Conservation (phyloP, 495 filamentous ascomycete species). For the Choiromyces venosus region DNA sequence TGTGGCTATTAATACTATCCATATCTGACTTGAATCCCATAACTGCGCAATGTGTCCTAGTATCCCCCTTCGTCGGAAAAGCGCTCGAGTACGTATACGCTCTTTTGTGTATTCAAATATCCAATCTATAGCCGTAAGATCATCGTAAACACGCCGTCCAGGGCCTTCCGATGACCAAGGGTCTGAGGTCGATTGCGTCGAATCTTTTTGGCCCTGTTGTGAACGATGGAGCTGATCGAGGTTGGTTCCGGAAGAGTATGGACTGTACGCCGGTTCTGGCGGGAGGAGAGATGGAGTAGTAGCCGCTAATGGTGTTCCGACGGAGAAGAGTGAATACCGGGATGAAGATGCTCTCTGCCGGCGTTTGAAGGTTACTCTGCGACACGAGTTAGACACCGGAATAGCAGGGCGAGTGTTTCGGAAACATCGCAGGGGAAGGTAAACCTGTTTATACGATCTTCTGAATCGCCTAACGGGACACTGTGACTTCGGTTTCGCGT, state of each 20-base stretch:
- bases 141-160: conserved; percentile 88
- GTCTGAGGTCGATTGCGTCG: conserved; percentile 10
- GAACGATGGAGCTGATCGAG: conserved; percentile 12
- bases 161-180: conserved; percentile 93
- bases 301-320: neutral
- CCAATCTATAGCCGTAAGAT: conserved; percentile 98
- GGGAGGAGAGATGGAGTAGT: conserved; percentile 16
- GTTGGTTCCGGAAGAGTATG: conserved; percentile 16
- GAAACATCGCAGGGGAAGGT: too few relatives aligned
- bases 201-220: conserved; percentile 11
- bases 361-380: conserved; percentile 36
- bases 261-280: conserved; percentile 30
- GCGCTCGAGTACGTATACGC: conserved; percentile 71
- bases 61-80: conserved; percentile 65
- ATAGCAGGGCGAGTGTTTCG: neutral
- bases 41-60: conserved; percentile 66
- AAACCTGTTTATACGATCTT: conserved; percentile 19
- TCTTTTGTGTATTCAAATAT: conserved; percentile 99
- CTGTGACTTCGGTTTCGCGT: conserved; percentile 6
- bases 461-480: neutral
- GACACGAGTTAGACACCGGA: neutral
- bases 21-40: conserved; percentile 81
- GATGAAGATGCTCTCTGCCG: conserved; percentile 26
- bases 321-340: conserved; percentile 34
- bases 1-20: conserved; percentile 74